phyloP scores from a whole-genome alignment of 768 basidiomycete genomes.

The Russula compacta region DNA sequence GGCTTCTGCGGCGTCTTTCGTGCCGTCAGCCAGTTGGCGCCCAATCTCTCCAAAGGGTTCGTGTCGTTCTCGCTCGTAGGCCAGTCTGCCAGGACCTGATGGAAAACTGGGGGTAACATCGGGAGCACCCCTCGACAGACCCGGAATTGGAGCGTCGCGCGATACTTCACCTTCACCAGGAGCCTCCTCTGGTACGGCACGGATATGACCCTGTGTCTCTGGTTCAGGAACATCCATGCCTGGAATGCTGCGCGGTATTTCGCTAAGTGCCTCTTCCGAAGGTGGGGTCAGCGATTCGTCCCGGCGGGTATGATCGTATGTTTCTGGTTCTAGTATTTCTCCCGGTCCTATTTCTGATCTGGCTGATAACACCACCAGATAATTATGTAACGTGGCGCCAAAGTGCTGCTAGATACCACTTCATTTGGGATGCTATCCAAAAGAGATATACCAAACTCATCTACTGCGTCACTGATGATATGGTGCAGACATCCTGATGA shows the following conservation, averaged over 20 bases:
- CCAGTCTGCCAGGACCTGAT: conserved; percentile 26
- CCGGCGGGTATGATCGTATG: not conserved
- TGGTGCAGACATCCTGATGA: too few relatives aligned
- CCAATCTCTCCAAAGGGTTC: conserved; percentile 52
- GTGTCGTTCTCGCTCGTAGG: conserved; percentile 35
- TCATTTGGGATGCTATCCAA: too few relatives aligned
- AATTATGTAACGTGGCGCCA: too few relatives aligned
- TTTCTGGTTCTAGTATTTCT: conserved; percentile 6
- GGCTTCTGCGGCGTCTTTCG: conserved; percentile 42
- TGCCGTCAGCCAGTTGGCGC: conserved; percentile 38
- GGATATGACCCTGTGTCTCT: not conserved
- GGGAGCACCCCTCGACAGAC: not conserved
- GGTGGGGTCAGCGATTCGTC: not conserved
- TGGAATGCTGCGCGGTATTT: not conserved
- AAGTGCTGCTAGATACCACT: too few relatives aligned
- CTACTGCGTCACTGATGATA: too few relatives aligned
- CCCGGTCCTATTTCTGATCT: not conserved
- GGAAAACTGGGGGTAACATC: not conserved
- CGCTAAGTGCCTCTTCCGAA: not conserved
- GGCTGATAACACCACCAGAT: too few relatives aligned
- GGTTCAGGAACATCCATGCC: not conserved
- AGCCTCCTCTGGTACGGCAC: not conserved
- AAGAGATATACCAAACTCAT: too few relatives aligned
- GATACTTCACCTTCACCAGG: not conserved
- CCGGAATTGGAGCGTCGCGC: not conserved